Evolutionary conservation across 805 yeast species (phyloP), one percentile per base, ranked within the genome.

Genomic region (Metschnikowia colocasiae): DNA sequence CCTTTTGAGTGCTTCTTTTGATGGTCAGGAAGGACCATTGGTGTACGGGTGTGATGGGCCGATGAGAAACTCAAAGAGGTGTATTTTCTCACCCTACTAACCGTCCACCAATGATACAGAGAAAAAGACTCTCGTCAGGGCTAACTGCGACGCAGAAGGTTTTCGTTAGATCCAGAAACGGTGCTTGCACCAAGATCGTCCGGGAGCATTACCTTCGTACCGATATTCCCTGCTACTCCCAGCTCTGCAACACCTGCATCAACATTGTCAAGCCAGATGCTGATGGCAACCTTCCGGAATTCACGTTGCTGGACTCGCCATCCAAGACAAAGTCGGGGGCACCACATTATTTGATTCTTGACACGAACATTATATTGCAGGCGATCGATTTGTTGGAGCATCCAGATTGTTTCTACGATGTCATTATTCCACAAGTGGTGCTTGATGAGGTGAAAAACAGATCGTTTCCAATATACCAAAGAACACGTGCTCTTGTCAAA

Each of bases 351-450:
- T 72, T 85, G 7, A 80, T 94, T 0, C 64, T 91, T 7, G 99
- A 94, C 63, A 89, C 98, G 2, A 92, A 94, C 60, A 83, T 94
- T 54, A 84, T 87, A 1, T 69, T 94, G 51, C 86, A 83, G 61
- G 92, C 96, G 5, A 92, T 94, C 52, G 99, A 94, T 65, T 69
- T 94, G 49, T 69, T 94, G 47, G 99, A 94, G 64, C 83, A 81
- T 58, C 74, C 75, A 18, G 75, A 78, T 26, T 84, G 87, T 45
- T 87, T 94, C 60, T 84, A 77, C 59, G 98, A 94, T 66, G 96
- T 91, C 15, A 84, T 94, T 47, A 71, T 94, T n/a, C 96, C 98
- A 1, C 99, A 94, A 63, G 86, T 95, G 6, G 97, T 89, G 2
- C 72, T 94, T 30, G 97, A 95, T 56, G 98, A 94, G 65, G 96